These are phyloP conservation scores for Blastocystis sp. DNA, from an alignment of 352 stramenopile species.

Conservation along the genomic window DNA sequence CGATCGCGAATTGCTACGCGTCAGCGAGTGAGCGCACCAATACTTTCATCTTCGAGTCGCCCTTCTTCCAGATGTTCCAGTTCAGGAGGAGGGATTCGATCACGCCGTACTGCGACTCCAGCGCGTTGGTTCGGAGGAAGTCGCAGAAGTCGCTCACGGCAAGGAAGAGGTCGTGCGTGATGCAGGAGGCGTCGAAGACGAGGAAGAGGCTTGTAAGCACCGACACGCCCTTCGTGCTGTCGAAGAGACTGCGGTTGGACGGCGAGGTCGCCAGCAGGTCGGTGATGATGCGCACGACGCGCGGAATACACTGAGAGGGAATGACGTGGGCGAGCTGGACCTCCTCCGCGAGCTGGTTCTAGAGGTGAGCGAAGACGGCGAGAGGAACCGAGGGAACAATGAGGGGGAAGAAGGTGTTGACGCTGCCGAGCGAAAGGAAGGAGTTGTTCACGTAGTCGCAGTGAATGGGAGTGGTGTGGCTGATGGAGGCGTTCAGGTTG, in stretches of 20 bases:
- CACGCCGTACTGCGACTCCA: background rate
- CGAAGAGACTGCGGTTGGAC: background rate
- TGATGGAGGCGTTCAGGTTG: conserved; percentile 17
- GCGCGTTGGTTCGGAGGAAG: background rate
- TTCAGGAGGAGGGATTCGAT: background rate
- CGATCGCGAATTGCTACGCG: background rate
- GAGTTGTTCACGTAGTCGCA: conserved; percentile 24
- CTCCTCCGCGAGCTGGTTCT: background rate
- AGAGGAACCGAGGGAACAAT: background rate
- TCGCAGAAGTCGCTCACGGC: conserved; percentile 21
- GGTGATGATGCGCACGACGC: conserved; percentile 20
- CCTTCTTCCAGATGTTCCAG: conserved; percentile 15
- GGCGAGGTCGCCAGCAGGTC: background rate
- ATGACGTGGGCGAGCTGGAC: conserved; percentile 8
- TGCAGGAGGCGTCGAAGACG: conserved; percentile 11
- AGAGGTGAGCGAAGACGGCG: background rate
- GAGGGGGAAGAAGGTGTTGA: conserved; percentile 13
- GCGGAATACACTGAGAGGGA: background rate
- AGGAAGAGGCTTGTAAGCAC: background rate
- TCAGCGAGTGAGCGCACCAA: too few species aligned
- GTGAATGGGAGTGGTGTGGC: background rate
- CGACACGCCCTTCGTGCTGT: conserved; percentile 4
- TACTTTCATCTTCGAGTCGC: background rate
- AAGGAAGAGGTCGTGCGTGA: conserved; percentile 26
- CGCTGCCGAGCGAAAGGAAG: background rate